Evolutionary conservation across 192 early-diverging fungal species (phyloP).

Genomic region (Backusella tarrabulga): DNA sequence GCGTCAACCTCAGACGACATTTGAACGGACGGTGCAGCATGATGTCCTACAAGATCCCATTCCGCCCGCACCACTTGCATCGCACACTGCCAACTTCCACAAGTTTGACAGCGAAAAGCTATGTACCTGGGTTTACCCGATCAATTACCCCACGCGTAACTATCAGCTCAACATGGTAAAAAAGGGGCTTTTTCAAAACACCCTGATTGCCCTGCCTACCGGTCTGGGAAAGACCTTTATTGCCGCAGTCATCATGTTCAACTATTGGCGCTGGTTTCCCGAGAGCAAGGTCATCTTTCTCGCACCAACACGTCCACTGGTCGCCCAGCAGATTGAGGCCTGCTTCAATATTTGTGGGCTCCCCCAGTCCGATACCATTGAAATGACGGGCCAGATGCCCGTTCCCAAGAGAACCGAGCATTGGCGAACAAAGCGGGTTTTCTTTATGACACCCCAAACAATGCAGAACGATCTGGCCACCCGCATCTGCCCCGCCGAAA

Average conservation of each 20-base stretch:
- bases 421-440: constrained; percentile 72
- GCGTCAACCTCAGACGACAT: neutral
- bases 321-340: constrained; percentile 88
- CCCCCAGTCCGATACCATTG: constrained; percentile 56
- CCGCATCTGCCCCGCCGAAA: constrained; percentile 62
- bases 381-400: constrained; percentile 67
- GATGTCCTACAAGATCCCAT: constrained; percentile 1
- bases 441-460: constrained; percentile 88
- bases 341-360: constrained; percentile 82
- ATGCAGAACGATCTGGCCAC: constrained; percentile 80
- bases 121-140: constrained; percentile 75
- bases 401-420: constrained; percentile 40
- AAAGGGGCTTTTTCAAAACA: constrained; percentile 76
- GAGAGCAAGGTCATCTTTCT: constrained; percentile 82
- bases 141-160: constrained; percentile 67
- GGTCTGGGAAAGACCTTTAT: constrained; percentile 95
- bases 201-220: constrained; percentile 80
- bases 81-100: constrained; percentile 41
- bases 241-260: constrained; percentile 92
- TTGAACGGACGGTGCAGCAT: neutral
- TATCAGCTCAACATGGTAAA: constrained; percentile 90
- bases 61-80: constrained; percentile 18
- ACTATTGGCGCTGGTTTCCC: constrained; percentile 92
- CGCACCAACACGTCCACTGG: constrained; percentile 91
- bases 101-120: constrained; percentile 45